Evolutionary conservation across 1,284 basidiomycete genomes (phyloP), one percentile per base, ranked within the genome.

Genomic region (Marasmius tenuissimus): DNA sequence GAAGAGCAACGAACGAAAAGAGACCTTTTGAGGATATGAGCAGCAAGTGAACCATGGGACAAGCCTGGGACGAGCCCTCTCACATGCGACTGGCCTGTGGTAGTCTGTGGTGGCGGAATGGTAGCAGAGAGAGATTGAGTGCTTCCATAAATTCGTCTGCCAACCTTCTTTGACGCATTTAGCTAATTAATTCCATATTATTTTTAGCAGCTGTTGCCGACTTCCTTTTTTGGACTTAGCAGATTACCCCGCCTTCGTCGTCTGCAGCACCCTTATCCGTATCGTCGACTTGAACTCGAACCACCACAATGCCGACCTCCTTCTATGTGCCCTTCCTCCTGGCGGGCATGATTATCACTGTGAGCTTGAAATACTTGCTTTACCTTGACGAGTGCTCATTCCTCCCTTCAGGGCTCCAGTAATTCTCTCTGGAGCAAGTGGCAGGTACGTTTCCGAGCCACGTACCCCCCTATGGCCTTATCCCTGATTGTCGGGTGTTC

Each of bases 361-460:
- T 89, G 64, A 37, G 80, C 72, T 3, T 12, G 27, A 18, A 48
- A 54, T 20, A 7, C 35, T 58, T 35, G 14, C 4, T 51, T 27
- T 38, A 38, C 11, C 22, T 51, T 16, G 52, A 40, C 38, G 20
- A 56, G 16, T 62, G 47, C 58, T 57, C 42, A 59, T 67, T 56
- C 63, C 54, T 45, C 67, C 60, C 45, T 60, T 18, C 68, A 91
- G 89, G 90, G 91, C 61, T 86, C 90, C 64, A 87, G 83, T 71
- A 93, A 93, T 72, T 92, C 90, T 4, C 78, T 93, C 47, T 93
- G 89, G 88, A 83, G 80, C 73, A 93, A 93, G 74, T 92, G 83
- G 83, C 90, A 92, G 88, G 89, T 78, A 68, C 79, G 58, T 47
- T 18, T 37, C 49, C 59, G n/a, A 60, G 61, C 37, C 53, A 38